Percentiles rank a stretch among this genome's conserved stretches.
Conservation (phyloP, 306 rosid species). For the Dalbergia cochinchinensis region DNA sequence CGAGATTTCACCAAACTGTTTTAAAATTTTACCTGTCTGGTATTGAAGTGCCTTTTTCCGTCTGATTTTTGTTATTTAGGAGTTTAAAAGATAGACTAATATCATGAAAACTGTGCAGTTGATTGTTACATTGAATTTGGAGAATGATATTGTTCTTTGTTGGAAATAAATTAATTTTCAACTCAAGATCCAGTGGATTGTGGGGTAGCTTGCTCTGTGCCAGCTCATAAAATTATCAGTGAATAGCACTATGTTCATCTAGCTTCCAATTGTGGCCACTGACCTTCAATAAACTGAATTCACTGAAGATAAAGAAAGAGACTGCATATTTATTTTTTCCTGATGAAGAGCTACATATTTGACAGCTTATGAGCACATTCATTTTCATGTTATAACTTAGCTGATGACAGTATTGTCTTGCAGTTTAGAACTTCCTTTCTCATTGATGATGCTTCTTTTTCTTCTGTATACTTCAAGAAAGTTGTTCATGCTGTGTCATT, state of each 20-base stretch:
- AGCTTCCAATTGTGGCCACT: neutral
- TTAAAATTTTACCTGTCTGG: neutral
- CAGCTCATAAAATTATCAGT: neutral
- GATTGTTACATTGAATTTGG: constrained; percentile 26
- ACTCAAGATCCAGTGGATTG: neutral
- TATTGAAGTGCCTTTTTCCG: constrained; percentile 19
- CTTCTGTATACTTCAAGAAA: constrained; percentile 21
- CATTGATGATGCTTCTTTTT: constrained; percentile 34
- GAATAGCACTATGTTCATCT: constrained; percentile 12
- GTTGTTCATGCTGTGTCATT: neutral
- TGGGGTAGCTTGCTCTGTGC: constrained; percentile 3
- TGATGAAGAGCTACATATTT: constrained; percentile 20
- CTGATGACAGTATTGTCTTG: constrained; percentile 27
- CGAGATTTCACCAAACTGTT: constrained; percentile 1
- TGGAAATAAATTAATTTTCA: neutral
- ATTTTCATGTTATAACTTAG: constrained; percentile 2
- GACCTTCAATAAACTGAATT: constrained; percentile 18
- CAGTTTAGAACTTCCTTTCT: constrained; percentile 22
- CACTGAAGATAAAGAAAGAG: constrained; percentile 26
- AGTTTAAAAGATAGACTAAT: neutral
- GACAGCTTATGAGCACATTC: constrained; percentile 17
- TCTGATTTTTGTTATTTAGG: neutral
- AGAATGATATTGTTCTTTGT: neutral
- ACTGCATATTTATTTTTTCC: constrained; percentile 4
- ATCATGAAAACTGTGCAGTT: constrained; percentile 1